A percentile compares a stretch with the other conserved stretches of the same genome.
Conservation (phyloP, 306 rosid genomes). For the Pyrus betulifolia region DNA sequence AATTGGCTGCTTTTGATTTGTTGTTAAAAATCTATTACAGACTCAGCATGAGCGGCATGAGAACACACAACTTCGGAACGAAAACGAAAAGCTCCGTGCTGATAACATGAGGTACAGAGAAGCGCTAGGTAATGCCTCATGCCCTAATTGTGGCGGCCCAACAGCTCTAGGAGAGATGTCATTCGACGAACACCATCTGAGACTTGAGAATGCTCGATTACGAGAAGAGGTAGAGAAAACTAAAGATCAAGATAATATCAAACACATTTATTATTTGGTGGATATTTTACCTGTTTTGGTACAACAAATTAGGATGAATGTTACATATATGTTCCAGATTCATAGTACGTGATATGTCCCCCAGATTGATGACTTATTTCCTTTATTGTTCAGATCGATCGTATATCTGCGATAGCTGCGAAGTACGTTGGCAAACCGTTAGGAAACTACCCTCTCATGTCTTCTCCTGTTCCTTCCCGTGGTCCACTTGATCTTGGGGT, state of each 20-base stretch:
- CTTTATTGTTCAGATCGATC: conserved; percentile 51
- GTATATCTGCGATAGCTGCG: conserved; percentile 90
- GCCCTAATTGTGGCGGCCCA: conserved; percentile 98
- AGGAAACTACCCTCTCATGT: conserved; percentile 61
- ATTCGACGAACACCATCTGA: conserved; percentile 86
- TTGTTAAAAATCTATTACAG: conserved; percentile 19
- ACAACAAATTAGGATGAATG: background rate
- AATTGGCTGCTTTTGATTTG: background rate
- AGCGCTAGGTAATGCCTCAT: conserved; percentile 87
- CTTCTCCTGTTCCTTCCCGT: conserved; percentile 63
- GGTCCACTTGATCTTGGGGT: conserved; percentile 53
- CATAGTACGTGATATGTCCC: background rate
- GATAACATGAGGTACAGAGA: conserved; percentile 96
- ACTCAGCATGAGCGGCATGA: conserved; percentile 89
- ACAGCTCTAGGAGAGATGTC: conserved; percentile 97
- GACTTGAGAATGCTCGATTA: conserved; percentile 83
- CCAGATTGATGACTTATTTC: background rate
- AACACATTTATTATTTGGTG: background rate
- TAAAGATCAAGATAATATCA: background rate
- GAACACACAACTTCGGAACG: conserved; percentile 62
- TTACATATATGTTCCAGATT: background rate
- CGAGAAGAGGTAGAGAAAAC: conserved; percentile 78
- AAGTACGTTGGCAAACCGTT: conserved; percentile 92
- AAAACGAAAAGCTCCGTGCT: conserved; percentile 83
- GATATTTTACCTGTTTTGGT: background rate